Evolutionary conservation across 768 basidiomycete genomes (phyloP).

Genomic region (Chiua virens): DNA sequence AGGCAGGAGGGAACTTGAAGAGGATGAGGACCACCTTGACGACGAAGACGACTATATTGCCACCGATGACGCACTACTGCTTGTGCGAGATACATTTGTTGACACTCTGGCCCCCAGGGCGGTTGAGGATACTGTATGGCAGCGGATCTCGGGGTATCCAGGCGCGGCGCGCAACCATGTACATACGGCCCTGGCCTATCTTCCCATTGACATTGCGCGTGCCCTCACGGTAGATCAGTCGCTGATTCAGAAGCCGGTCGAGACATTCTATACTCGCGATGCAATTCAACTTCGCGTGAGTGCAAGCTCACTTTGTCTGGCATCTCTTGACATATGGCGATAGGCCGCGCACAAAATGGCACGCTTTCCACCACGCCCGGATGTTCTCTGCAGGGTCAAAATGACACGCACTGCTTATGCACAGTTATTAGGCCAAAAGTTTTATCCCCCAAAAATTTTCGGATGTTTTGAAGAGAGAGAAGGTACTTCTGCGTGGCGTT

Average conservation of each 20-base stretch:
- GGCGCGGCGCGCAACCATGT: slow-evolving; percentile 59
- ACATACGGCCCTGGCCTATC: slow-evolving; percentile 74
- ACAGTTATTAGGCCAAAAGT: slow-evolving; percentile 87
- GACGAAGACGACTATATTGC: slow-evolving; percentile 54
- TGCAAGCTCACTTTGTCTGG: slow-evolving; percentile 1
- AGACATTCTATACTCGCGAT: slow-evolving; percentile 95
- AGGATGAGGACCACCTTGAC: slow-evolving; percentile 51
- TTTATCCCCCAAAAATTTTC: slow-evolving; percentile 89
- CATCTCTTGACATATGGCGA: slow-evolving; percentile 4
- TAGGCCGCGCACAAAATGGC: slow-evolving; percentile 89
- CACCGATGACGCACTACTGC: slow-evolving; percentile 58
- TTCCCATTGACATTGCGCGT: slow-evolving; percentile 79
- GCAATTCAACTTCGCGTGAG: slow-evolving; percentile 84
- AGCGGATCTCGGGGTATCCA: slow-evolving; percentile 78
- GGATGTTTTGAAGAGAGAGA: slow-evolving; percentile 68
- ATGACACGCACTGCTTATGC: slow-evolving; percentile 94
- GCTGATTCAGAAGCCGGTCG: slow-evolving; percentile 83
- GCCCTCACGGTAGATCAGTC: slow-evolving; percentile 61
- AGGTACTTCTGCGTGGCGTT: slow-evolving; percentile 66
- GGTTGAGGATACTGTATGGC: slow-evolving; percentile 70
- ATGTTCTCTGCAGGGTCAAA: slow-evolving; percentile 58
- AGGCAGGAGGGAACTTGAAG: slow-evolving; percentile 42
- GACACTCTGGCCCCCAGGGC: slow-evolving; percentile 59
- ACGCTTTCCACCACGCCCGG: slow-evolving; percentile 77
- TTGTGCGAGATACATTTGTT: slow-evolving; percentile 53